phyloP scores from a whole-genome alignment of 768 basidiomycete species.

The Fistulinella prunicolor region DNA sequence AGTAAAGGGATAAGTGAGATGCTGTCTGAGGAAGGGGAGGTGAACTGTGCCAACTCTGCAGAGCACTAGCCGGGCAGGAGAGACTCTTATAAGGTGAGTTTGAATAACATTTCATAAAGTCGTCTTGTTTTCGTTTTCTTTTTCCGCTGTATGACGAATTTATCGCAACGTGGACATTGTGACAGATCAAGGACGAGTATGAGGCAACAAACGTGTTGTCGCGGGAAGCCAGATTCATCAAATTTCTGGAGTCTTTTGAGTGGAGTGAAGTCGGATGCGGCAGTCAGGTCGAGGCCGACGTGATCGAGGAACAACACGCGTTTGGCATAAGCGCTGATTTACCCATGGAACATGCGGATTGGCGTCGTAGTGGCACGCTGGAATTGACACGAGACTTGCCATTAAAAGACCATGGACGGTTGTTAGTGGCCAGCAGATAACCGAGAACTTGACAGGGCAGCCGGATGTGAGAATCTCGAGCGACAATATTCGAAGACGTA shows the following conservation, averaged over 20 bases:
- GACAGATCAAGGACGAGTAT: slow-evolving; percentile 70
- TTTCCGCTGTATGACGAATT: slow-evolving; percentile 50
- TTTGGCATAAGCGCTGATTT: slow-evolving; percentile 50
- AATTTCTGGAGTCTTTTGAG: slow-evolving; percentile 55
- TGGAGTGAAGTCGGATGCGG: slow-evolving; percentile 65
- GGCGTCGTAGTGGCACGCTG: slow-evolving; percentile 29
- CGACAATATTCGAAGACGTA: slow-evolving; percentile 32
- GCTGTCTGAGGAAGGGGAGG: slow-evolving; percentile 31
- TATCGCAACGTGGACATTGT: slow-evolving; percentile 70
- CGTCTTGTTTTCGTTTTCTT: slow-evolving; percentile 37
- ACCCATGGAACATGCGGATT: slow-evolving; percentile 37
- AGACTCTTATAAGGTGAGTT: slow-evolving; percentile 51
- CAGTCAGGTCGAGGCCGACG: slow-evolving; percentile 52
- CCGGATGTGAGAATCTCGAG: slow-evolving; percentile 27
- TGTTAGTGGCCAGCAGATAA: slow-evolving; percentile 20
- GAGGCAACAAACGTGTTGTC: slow-evolving; percentile 67
- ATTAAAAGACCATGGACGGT: slow-evolving; percentile 19
- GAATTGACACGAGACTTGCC: slow-evolving; percentile 29
- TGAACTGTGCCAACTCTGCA: slow-evolving; percentile 25
- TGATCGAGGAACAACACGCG: slow-evolving; percentile 74
- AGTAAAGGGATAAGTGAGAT: slow-evolving; percentile 35
- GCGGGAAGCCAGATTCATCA: slow-evolving; percentile 64
- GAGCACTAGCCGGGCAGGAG: slow-evolving; percentile 10
- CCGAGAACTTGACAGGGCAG: slow-evolving; percentile 20
- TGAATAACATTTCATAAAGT: slow-evolving; percentile 45